These are phyloP conservation scores for Curvularia eragrostidis DNA, from an alignment of 2,329 filamentous ascomycete species.

Conservation along the genomic window DNA sequence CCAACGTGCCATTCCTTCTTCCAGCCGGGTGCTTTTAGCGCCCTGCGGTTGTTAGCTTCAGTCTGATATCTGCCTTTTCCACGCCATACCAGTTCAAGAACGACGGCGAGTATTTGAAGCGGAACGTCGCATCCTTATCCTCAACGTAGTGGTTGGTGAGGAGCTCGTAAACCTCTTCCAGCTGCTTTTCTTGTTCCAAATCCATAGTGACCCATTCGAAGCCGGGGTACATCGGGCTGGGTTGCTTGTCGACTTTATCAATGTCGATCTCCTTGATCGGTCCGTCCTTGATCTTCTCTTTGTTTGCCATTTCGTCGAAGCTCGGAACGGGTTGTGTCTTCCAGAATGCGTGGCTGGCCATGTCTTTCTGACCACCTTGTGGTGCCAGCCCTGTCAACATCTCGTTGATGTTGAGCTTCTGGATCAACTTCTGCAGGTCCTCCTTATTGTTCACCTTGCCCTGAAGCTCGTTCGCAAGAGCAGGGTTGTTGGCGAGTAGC, in stretches of 20 bases:
- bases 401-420: conserved; percentile 71
- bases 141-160: conserved; percentile 96
- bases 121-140: conserved; percentile 95
- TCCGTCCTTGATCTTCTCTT: conserved; percentile 69
- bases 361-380: conserved; percentile 91
- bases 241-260: conserved; percentile 79
- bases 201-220: conserved; percentile 97
- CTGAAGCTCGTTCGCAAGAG: conserved; percentile 47
- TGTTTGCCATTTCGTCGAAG: conserved; percentile 64
- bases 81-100: conserved; percentile 81
- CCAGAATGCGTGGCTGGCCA: conserved; percentile 99
- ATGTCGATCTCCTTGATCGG: conserved; percentile 82
- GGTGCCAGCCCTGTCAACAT: conserved; percentile 78
- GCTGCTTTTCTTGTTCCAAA: conserved; percentile 74
- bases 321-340: conserved; percentile 92
- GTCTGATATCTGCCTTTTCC: no score
- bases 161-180: conserved; percentile 90
- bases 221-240: conserved; percentile 72
- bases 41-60: conserved; percentile 62
- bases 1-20: conserved; percentile 93
- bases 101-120: conserved; percentile 90
- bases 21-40: conserved; percentile 94
- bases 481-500: conserved; percentile 49
- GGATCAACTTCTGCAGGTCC: conserved; percentile 57
- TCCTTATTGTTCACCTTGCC: conserved; percentile 38